These are phyloP conservation scores for Haematococcus lacustris DNA, from an alignment of 139 green algal genomes.

Conservation along the genomic window DNA sequence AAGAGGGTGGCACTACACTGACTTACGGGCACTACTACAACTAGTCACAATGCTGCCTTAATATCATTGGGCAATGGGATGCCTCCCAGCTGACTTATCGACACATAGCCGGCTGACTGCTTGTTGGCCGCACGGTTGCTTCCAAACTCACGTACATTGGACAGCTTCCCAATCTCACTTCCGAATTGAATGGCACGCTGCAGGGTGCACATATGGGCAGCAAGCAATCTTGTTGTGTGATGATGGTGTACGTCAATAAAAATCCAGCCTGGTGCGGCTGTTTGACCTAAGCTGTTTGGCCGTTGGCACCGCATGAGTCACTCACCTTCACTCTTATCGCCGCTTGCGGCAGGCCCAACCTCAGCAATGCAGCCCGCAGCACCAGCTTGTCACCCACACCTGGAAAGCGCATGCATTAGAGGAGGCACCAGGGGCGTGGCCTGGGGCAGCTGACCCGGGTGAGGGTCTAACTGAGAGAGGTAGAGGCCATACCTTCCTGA, in stretches of 20 bases:
- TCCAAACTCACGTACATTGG: slow-evolving; percentile 79
- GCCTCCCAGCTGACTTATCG: not conserved
- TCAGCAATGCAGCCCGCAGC: slow-evolving; percentile 53
- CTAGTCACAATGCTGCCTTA: no score
- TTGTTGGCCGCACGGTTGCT: slow-evolving; percentile 75
- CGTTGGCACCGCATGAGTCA: no score
- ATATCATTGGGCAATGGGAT: no score
- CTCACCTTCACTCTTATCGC: slow-evolving; percentile 71
- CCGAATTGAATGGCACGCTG: slow-evolving; percentile 93
- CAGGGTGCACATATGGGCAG: no score
- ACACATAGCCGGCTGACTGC: slow-evolving; percentile 1
- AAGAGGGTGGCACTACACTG: no score
- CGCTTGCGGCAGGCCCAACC: slow-evolving; percentile 56
- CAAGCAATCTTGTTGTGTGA: no score
- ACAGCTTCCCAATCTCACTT: slow-evolving; percentile 66
- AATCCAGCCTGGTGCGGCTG: no score
- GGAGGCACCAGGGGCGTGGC: not conserved
- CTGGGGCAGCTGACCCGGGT: not conserved
- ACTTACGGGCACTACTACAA: no score
- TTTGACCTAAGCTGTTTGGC: no score
- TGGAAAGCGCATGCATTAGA: slow-evolving; percentile 23
- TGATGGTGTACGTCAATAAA: no score
- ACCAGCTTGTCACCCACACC: slow-evolving; percentile 81
- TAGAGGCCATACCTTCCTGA: not conserved
- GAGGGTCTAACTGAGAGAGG: not conserved